Conservation (phyloP, 2,329 filamentous ascomycete species). For the Aspergillus flavus region DNA sequence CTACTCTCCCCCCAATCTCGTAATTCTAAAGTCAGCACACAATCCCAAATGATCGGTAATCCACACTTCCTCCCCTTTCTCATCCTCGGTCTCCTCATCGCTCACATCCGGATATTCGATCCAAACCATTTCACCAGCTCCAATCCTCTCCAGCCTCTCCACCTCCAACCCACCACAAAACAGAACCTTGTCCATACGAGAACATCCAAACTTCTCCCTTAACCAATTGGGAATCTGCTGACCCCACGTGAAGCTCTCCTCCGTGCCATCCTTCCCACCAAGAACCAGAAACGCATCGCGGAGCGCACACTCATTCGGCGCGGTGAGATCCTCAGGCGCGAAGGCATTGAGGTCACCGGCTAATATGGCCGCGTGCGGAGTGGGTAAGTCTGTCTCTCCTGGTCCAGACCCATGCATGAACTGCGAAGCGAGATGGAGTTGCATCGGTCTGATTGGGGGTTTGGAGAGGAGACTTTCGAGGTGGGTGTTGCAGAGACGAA, state of each 20-base stretch:
- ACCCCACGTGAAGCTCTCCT: slow-evolving; percentile 61
- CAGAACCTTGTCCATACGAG: slow-evolving; percentile 59
- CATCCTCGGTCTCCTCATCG: slow-evolving; percentile 39
- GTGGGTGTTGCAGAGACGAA: slow-evolving; percentile 60
- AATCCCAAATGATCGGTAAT: slow-evolving; percentile 56
- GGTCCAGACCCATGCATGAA: slow-evolving; percentile 42
- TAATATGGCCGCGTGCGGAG: slow-evolving; percentile 47
- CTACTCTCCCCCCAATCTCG: neutral
- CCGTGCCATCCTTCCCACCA: slow-evolving; percentile 54
- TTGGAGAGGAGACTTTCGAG: slow-evolving; percentile 57
- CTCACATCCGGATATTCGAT: slow-evolving; percentile 37
- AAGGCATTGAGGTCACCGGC: slow-evolving; percentile 64
- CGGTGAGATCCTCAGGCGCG: slow-evolving; percentile 53
- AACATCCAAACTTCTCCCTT: slow-evolving; percentile 51
- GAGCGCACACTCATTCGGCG: slow-evolving; percentile 53
- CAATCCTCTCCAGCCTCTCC: slow-evolving; percentile 51
- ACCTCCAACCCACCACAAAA: slow-evolving; percentile 43
- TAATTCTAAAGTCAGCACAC: slow-evolving; percentile 31
- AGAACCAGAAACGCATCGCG: slow-evolving; percentile 57
- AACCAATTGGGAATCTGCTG: slow-evolving; percentile 51
- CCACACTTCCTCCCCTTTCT: slow-evolving; percentile 48
- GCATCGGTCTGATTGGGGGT: slow-evolving; percentile 53
- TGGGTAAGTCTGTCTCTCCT: slow-evolving; percentile 18
- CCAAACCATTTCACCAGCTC: slow-evolving; percentile 48
- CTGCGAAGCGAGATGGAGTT: slow-evolving; percentile 49